Conservation (phyloP, 495 filamentous ascomycete species). For the Lentithecium fluviatile region DNA sequence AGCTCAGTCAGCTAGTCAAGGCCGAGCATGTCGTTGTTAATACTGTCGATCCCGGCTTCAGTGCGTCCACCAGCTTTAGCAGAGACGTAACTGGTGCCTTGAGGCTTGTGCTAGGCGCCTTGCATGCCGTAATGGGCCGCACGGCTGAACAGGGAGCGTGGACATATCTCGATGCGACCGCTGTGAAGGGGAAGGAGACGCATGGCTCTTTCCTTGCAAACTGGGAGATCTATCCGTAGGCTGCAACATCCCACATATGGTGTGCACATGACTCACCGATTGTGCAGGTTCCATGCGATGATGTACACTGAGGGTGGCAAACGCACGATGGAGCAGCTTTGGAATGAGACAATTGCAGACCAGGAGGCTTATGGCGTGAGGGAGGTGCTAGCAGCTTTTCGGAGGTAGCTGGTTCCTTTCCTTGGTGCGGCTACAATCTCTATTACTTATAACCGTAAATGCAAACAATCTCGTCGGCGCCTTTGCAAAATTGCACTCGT, state of each 20-base stretch:
- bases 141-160: slow-evolving; percentile 41
- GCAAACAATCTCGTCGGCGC: too few species aligned
- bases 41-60: slow-evolving; percentile 43
- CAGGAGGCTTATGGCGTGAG: background rate
- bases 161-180: slow-evolving; percentile 46
- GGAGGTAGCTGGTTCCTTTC: too few species aligned
- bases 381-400: background rate
- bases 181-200: slow-evolving; percentile 48
- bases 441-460: too few species aligned
- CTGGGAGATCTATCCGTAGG: slow-evolving; percentile 48
- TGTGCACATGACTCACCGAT: background rate
- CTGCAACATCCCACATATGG: background rate
- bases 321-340: slow-evolving; percentile 42
- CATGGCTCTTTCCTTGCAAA: slow-evolving; percentile 43
- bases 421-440: too few species aligned
- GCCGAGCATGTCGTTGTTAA: slow-evolving; percentile 42
- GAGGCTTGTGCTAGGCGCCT: background rate
- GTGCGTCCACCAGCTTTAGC: slow-evolving; percentile 46
- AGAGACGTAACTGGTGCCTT: slow-evolving; percentile 35
- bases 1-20: slow-evolving; percentile 35
- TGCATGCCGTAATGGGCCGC: slow-evolving; percentile 38
- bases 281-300: slow-evolving; percentile 27
- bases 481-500: too few species aligned
- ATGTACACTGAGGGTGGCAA: slow-evolving; percentile 45
- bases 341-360: slow-evolving; percentile 49